Evolutionary conservation across 176 grass and related monocot genomes (phyloP).

Genomic region (Poa pratensis): DNA sequence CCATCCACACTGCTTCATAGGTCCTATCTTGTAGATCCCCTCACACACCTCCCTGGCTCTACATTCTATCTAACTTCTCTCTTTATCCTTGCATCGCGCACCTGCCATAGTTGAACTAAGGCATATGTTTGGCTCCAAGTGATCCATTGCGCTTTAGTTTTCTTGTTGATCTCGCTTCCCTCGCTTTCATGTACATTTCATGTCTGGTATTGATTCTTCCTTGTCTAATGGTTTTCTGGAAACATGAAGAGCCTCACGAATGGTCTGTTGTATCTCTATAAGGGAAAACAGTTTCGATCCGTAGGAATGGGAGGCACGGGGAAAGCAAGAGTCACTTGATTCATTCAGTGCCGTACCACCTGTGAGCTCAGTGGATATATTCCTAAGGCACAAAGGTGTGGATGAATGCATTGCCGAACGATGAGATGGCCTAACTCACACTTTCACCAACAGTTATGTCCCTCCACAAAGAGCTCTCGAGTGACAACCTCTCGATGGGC

Average conservation of each 20-base stretch:
- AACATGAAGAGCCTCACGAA: neutral
- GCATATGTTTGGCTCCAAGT: neutral
- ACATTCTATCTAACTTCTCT: neutral
- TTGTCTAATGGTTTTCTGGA: neutral
- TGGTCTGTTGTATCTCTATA: neutral
- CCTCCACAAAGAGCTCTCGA: no score
- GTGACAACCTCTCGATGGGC: no score
- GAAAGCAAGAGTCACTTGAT: neutral
- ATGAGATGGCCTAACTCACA: no score
- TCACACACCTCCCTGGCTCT: neutral
- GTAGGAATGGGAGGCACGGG: neutral
- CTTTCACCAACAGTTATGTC: no score
- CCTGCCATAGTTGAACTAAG: neutral
- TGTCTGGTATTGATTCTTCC: neutral
- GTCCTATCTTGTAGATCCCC: neutral
- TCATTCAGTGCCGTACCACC: neutral
- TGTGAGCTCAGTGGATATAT: neutral
- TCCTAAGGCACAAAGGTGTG: neutral
- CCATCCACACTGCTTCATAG: neutral
- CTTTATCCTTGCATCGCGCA: neutral
- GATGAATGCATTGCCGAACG: neutral
- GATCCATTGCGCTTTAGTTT: neutral
- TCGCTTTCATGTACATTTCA: neutral
- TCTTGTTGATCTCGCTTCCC: neutral
- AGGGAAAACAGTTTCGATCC: neutral